Evolutionary conservation across 78 protist genomes (phyloP).

Genomic region (Cavenderia fasciculata): DNA sequence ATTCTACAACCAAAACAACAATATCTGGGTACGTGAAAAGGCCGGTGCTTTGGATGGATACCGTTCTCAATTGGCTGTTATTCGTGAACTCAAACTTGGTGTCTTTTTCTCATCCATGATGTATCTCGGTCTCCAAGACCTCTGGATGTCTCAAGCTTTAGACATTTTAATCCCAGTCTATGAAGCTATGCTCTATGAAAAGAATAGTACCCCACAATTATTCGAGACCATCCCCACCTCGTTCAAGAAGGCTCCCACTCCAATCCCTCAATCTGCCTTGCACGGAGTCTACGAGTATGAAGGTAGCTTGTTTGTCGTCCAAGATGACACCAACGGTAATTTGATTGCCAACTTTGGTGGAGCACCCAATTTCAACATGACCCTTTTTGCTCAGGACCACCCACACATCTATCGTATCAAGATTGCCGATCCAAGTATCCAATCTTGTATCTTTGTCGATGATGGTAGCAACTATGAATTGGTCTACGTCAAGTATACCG

Average conservation of each 20-base stretch:
- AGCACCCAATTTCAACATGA: slow-evolving; percentile 6
- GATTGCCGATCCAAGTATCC: not conserved
- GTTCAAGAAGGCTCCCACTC: not conserved
- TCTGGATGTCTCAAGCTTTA: slow-evolving; percentile 11
- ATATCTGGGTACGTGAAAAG: slow-evolving; percentile 37
- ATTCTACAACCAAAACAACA: slow-evolving; percentile 5
- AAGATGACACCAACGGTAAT: not conserved
- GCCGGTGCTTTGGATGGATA: slow-evolving; percentile 43
- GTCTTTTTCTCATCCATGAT: slow-evolving; percentile 7
- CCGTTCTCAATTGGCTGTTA: slow-evolving; percentile 27
- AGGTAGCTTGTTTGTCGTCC: slow-evolving; percentile 1
- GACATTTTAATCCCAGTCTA: slow-evolving; percentile 36
- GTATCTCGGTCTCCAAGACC: not conserved
- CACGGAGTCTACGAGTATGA: slow-evolving; percentile 32
- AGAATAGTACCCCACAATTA: slow-evolving; percentile 21
- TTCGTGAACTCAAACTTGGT: slow-evolving; percentile 22
- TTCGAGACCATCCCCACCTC: not conserved
- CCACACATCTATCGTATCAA: slow-evolving; percentile 41
- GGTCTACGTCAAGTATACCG: not conserved
- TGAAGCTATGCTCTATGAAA: not conserved
- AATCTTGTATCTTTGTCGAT: slow-evolving; percentile 11
- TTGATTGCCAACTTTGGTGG: slow-evolving; percentile 58
- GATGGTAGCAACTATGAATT: slow-evolving; percentile 69
- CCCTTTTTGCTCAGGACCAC: slow-evolving; percentile 11
- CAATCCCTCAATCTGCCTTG: slow-evolving; percentile 10